Evolutionary conservation across 345 rosid genomes (phyloP).

Genomic region (rapeseed (Brassica napus)): Da-Ae NC_063436.1:23064501-23065000

Average conservation of each 20-base stretch:
- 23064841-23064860: background rate
- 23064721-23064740: background rate
- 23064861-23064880: background rate
- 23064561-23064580: background rate
- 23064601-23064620: background rate
- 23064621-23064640: conserved; percentile 27
- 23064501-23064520: background rate
- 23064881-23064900: background rate
- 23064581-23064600: background rate
- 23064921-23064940: too few relatives aligned
- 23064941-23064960: too few relatives aligned
- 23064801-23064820: conserved; percentile 28
- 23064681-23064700: conserved; percentile 22
- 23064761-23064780: conserved; percentile 1
- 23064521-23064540: conserved; percentile 14
- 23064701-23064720: background rate
- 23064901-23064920: background rate
- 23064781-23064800: background rate
- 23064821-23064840: too few relatives aligned
- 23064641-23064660: conserved; percentile 14
- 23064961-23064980: too few relatives aligned
- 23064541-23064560: conserved; percentile 6
- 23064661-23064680: conserved; percentile 16
- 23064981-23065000: too few relatives aligned
- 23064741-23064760: conserved; percentile 1